Evolutionary conservation across 257 asterid genomes (phyloP).

Genomic region (Mentha longifolia): DNA sequence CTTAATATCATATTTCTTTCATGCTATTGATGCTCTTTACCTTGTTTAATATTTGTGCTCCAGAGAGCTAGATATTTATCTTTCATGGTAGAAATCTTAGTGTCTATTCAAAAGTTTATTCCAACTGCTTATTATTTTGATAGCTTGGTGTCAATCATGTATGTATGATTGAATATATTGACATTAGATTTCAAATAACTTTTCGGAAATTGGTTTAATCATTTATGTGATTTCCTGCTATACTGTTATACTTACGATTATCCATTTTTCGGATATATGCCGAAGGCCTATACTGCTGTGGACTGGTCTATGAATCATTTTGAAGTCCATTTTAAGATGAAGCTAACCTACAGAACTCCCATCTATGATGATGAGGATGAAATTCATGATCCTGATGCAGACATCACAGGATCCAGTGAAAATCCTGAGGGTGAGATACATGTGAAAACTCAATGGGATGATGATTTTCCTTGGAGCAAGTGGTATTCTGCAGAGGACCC

Average conservation of each 20-base stretch:
- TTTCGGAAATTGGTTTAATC: constrained; percentile 14
- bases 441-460: constrained; percentile 80
- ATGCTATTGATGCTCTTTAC: neutral
- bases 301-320: constrained; percentile 85
- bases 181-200: constrained; percentile 18
- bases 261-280: constrained; percentile 37
- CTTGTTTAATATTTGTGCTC: constrained; percentile 13
- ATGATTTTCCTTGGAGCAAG: constrained; percentile 91
- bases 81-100: constrained; percentile 17
- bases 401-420: constrained; percentile 50
- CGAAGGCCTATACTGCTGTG: constrained; percentile 75
- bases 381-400: constrained; percentile 51
- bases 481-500: constrained; percentile 96
- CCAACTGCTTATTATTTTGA: constrained; percentile 10
- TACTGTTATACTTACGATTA: constrained; percentile 34
- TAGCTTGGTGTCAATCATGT: constrained; percentile 20
- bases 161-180: constrained; percentile 17
- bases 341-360: constrained; percentile 81
- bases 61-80: constrained; percentile 7
- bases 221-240: constrained; percentile 1
- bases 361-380: constrained; percentile 66
- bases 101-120: neutral
- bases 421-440: constrained; percentile 51
- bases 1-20: constrained; percentile 1
- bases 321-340: constrained; percentile 81